Base-by-base conservation (phyloP, 1,139 yeast species). In the Debaryomyces psychrophilus region DNA sequence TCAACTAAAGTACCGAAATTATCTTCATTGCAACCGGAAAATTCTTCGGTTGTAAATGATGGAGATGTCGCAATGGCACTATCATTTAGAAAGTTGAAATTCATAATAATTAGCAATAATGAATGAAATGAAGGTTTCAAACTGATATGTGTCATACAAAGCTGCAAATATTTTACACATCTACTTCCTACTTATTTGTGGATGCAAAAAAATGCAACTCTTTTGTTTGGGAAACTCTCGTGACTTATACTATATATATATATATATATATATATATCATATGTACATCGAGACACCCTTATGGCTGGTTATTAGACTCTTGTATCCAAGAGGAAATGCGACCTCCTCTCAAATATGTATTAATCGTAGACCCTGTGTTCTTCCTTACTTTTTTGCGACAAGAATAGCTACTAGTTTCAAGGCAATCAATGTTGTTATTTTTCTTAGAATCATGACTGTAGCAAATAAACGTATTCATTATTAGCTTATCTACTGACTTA, bases 11-110 rank as follows among this genome's bases (percentile, higher is more conserved):
- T 27, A 35, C 41, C 41, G 17, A 34, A 36, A 8, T 18, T 31
- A 14, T 42, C 45, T 23, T 37, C 45, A 18, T 31, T 43, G 23
- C 12, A 43, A 22, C 37, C 15, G 15, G 38, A 37, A 38, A 43
- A 25, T 26, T 36, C 38, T 8, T 31, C 37, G 18, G 43, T 8
- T 17, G 17, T 9, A 23, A 43, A 38, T 20, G 45, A 31, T 18
- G 45, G 33, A 23, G 44, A 28, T 8, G 40, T 28, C 20, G 35
- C 35, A 31, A 42, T 14, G 31, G 44, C 17, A 35, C 41, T 23
- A 26, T 36, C 44, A 28, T 42, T 31, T 8, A 36, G 36, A 20
- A 42, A 29, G 29, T 42, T 42, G 41, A 42, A 42, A 38, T 35
- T 43, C 45, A 43, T 37, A 31, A 28, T 38, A 28, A 22, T 28